Conservation (phyloP, 768 basidiomycete species). For the Pleurotus sapidus region DNA sequence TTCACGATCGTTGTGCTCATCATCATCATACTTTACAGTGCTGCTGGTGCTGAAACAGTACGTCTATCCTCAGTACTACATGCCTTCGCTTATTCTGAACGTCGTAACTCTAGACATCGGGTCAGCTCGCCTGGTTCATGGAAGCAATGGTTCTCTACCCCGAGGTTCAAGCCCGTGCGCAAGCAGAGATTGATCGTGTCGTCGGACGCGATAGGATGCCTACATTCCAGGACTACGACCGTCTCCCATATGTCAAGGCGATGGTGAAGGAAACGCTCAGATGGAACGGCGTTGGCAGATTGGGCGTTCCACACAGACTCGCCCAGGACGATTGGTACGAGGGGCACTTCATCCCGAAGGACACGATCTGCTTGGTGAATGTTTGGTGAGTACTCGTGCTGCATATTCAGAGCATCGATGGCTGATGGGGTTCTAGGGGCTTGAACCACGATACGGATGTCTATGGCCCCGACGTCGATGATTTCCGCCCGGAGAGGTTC, state of each 20-base stretch:
- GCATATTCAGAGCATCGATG: not conserved
- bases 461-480: constrained; percentile 21
- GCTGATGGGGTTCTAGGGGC: not conserved
- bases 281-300: constrained; percentile 13
- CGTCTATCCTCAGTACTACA: constrained; percentile 9
- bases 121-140: constrained; percentile 18
- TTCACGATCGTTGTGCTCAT: constrained; percentile 7
- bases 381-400: constrained; percentile 5
- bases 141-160: constrained; percentile 18
- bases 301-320: constrained; percentile 13
- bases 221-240: constrained; percentile 13
- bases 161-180: constrained; percentile 19
- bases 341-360: constrained; percentile 30
- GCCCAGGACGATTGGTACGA: constrained; percentile 27
- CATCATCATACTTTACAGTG: constrained; percentile 11
- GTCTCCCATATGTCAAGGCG: constrained; percentile 18
- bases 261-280: constrained; percentile 20
- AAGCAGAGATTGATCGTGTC: constrained; percentile 24
- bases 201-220: constrained; percentile 19
- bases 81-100: constrained; percentile 12
- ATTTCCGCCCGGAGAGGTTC: constrained; percentile 22
- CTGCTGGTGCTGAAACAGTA: constrained; percentile 19
- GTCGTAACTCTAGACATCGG: constrained; percentile 15
- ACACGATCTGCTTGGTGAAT: constrained; percentile 19
- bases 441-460: constrained; percentile 12